Evolutionary conservation across 768 basidiomycete genomes (phyloP).

Genomic region (Boletus vermiculosoides): DNA sequence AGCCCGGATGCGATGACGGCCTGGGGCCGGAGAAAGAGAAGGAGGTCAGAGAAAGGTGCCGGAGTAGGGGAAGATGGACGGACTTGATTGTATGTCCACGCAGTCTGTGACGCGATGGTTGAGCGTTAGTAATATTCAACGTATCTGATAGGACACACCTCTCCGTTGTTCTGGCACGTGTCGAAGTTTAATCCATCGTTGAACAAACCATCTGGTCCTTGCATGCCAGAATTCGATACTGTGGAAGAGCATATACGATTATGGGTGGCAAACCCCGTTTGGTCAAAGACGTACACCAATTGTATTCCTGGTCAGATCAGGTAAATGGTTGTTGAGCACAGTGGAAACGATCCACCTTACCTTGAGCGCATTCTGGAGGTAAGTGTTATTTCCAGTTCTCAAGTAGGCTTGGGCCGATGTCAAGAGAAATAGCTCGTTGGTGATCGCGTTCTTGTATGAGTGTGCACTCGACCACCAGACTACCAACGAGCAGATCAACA

Average conservation of each 20-base stretch:
- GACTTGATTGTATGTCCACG: constrained; percentile 63
- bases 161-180: constrained; percentile 31
- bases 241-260: not conserved
- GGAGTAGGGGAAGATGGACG: not conserved
- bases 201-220: constrained; percentile 28
- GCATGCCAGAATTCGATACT: constrained; percentile 33
- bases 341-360: constrained; percentile 22
- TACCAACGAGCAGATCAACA: constrained; percentile 16
- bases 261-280: not conserved
- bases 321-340: not conserved
- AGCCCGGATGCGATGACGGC: constrained; percentile 57
- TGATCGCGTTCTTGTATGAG: constrained; percentile 60
- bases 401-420: constrained; percentile 49
- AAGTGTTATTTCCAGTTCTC: constrained; percentile 35
- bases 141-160: constrained; percentile 6
- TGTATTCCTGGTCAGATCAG: constrained; percentile 18
- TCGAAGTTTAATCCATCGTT: constrained; percentile 30
- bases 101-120: constrained; percentile 32
- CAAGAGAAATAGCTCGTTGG: constrained; percentile 56
- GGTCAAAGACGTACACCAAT: constrained; percentile 27
- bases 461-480: constrained; percentile 59
- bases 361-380: constrained; percentile 49
- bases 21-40: constrained; percentile 21
- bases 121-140: not conserved
- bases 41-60: not conserved